Conservation (phyloP, 2,329 filamentous ascomycete genomes). For the Stachybotrys echinatus region DNA sequence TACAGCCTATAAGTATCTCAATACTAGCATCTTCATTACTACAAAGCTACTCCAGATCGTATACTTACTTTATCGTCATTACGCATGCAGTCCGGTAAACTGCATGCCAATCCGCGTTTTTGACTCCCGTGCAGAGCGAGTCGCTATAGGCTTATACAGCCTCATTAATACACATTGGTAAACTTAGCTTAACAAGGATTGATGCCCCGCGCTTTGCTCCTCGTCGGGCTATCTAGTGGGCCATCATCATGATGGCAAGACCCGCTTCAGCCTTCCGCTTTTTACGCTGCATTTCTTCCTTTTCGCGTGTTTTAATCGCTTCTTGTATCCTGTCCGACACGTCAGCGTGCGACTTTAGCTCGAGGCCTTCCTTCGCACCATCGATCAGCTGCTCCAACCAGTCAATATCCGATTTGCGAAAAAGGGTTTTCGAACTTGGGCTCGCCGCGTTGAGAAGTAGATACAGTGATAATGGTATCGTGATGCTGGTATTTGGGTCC, state of each 20-base stretch:
- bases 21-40: neutral
- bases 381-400: neutral
- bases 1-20: neutral
- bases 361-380: neutral
- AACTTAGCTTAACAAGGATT: neutral
- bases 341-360: neutral
- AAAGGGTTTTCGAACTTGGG: neutral
- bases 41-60: neutral
- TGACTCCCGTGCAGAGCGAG: neutral
- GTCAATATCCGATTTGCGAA: neutral
- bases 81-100: neutral
- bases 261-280: neutral
- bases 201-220: neutral
- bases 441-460: neutral
- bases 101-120: neutral
- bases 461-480: neutral
- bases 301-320: neutral
- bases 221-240: neutral
- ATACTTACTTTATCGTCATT: neutral
- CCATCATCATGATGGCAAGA: neutral
- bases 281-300: neutral
- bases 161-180: neutral
- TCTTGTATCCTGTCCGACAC: neutral
- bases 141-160: neutral
- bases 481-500: neutral